Percentiles rank a stretch among this genome's conserved stretches.
phyloP scores from a whole-genome alignment of 2,329 filamentous ascomycete species.

The Penicillium sp. region DNA sequence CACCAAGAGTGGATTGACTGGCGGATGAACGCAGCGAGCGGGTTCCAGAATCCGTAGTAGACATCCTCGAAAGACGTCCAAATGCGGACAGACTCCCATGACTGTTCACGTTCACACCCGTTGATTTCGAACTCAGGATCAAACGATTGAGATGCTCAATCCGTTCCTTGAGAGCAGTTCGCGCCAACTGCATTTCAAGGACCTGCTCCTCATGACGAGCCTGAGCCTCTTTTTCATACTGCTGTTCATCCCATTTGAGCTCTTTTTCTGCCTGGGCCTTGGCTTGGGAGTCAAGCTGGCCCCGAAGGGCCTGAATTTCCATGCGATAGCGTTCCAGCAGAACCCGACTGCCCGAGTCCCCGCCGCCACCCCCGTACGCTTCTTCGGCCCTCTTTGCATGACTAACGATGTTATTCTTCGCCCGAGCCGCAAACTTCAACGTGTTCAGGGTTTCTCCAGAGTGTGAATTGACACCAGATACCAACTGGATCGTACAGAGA shows the following conservation, averaged over 20 bases:
- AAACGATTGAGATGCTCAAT: constrained; percentile 95
- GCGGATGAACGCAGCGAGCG: constrained; percentile 67
- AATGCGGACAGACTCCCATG: constrained; percentile 66
- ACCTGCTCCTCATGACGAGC: constrained; percentile 94
- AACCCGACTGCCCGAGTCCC: constrained; percentile 78
- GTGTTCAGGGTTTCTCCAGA: constrained; percentile 91
- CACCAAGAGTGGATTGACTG: constrained; percentile 58
- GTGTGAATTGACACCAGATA: constrained; percentile 69
- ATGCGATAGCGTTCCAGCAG: constrained; percentile 88
- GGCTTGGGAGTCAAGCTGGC: constrained; percentile 78
- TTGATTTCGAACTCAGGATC: constrained; percentile 92
- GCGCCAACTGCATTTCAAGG: constrained; percentile 94
- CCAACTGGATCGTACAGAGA: constrained; percentile 91
- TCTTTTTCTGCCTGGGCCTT: constrained; percentile 64
- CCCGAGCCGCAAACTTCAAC: constrained; percentile 90
- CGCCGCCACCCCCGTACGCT: constrained; percentile 71
- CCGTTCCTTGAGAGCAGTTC: constrained; percentile 92
- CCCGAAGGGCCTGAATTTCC: constrained; percentile 80
- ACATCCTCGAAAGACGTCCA: constrained; percentile 62
- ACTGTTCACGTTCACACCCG: constrained; percentile 88
- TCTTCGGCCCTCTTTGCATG: constrained; percentile 95
- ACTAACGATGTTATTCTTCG: constrained; percentile 96
- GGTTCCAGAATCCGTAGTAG: constrained; percentile 43
- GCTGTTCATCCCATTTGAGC: constrained; percentile 64
- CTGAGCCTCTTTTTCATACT: constrained; percentile 76